Evolutionary conservation across 441 rosid genomes (phyloP).

Genomic region (Arabidopsis hybrid): DNA sequence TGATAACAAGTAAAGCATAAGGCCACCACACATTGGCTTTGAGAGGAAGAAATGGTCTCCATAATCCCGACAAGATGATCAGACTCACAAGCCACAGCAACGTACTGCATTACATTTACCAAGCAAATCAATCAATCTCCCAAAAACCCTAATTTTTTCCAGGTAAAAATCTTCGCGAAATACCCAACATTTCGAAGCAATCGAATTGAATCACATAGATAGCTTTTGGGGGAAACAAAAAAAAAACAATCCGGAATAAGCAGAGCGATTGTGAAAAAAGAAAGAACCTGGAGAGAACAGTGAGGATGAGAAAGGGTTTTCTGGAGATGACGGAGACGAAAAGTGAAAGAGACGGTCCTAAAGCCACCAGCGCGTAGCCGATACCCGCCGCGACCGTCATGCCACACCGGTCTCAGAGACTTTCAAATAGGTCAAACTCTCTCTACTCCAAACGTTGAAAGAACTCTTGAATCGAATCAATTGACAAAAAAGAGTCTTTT

Average conservation of each 20-base stretch:
- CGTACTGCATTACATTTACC: conserved; percentile 56
- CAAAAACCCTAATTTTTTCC: conserved; percentile 22
- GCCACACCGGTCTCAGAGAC: conserved; percentile 20
- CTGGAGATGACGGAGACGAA: conserved; percentile 91
- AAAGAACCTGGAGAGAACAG: conserved; percentile 84
- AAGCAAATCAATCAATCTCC: conserved; percentile 20
- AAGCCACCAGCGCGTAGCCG: conserved; percentile 84
- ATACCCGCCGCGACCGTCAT: conserved; percentile 94
- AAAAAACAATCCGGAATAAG: neutral
- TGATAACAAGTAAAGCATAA: conserved; percentile 73
- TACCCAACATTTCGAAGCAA: neutral
- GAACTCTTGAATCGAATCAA: conserved; percentile 19
- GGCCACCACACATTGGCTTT: conserved; percentile 81
- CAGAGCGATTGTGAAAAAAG: neutral
- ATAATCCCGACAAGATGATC: conserved; percentile 78
- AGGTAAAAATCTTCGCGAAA: neutral
- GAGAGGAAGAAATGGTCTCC: conserved; percentile 94
- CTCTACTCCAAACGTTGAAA: conserved; percentile 13
- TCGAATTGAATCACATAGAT: neutral
- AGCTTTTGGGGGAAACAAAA: neutral
- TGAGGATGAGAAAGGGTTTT: conserved; percentile 90
- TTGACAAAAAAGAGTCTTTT: neutral
- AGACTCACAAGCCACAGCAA: conserved; percentile 90
- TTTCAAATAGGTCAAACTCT: conserved; percentile 26
- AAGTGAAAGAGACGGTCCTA: conserved; percentile 87